Evolutionary conservation across 2,329 filamentous ascomycete genomes (phyloP), one percentile per base, ranked within the genome.

Genomic region (Paecilomyces niveus): DNA sequence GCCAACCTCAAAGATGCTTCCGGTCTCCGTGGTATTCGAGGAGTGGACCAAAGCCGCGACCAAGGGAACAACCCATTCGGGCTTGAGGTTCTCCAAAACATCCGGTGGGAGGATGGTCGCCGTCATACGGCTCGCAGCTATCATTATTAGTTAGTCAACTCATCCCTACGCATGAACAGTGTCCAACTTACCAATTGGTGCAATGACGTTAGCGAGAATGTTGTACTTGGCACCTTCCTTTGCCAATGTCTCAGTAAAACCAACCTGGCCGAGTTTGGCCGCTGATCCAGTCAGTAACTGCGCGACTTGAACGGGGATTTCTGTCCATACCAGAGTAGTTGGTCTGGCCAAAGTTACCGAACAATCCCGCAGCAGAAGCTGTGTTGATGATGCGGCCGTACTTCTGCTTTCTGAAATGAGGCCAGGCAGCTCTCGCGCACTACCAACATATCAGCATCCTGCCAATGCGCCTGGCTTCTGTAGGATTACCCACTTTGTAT

Each of bases 201-300:
- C 92, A 78, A 99, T 95, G 68, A 90, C 90, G 76, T 99, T 99
- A 81, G 83, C 86, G 68, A 96, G 79, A 67, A 99, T 97, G 83
- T 97, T 97, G 81, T 99, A 99, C 80, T 97, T 97, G 72, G 85
- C 81, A 65, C 94, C 94, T 81, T 99, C 94, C 83, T 97, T 97
- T 61, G 94, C 94, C 63, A 99, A 83, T 3, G 94, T 97, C 83
- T 99, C 93, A 45, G 92, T 97, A 81, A 97, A 97, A 66, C 93
- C 94, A 62, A 99, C 92, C 80, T 96, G 87, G 64, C 90, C 89
- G 64, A 97, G 83, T 82, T 97, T 99, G 71, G 94, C 94, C 61
- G 94, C 92, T 81, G 24, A 3, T 70, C 56, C 68, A 58, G 74
- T 75, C 60, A 68, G 60, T 57, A 63, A 11, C 18, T 24, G 9